Evolutionary conservation across 768 basidiomycete genomes (phyloP), one percentile per base, ranked within the genome.

Genomic region (Mycena olivaceomarginata): DNA sequence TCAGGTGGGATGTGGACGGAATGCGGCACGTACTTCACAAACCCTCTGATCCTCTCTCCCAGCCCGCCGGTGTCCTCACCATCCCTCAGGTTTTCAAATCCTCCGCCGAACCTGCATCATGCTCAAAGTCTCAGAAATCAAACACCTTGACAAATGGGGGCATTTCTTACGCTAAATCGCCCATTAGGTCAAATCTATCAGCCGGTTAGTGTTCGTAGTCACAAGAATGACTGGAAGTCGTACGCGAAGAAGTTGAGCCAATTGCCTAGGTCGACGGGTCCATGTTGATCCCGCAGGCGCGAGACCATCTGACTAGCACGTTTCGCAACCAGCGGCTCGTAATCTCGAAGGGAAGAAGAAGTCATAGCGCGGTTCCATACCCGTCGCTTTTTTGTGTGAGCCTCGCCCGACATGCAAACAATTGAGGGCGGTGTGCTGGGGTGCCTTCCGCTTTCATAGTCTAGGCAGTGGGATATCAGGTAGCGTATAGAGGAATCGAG

Each of bases 321-420:
- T 25, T 81, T 82, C 1, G 80, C 81, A n/a, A 91, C 77, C 5
- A 88, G 78, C 0, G 78, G 77, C 68, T 90, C 87, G 71, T 91
- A 92, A 5, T 86, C 88, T 73, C 88, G 88, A 31, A 92, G 68
- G 4, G 90, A 86, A 7, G 81, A 74, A 12, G 86, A 85, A 53
- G 82, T 89, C 83, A 92, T 86, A 1, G 86, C 90, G 22, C 90
- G 85, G 37, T 87, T 88, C 91, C 91, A 92, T 2, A 88, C 84
- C 13, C 86, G 85, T 8, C 91, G 86, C 20, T 89, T 86, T 9
- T 85, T 83, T 0, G 85, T 81, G 72, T 92, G 91, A 2, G 64
- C 73, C 5, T 74, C 73, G 5, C 73, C 77, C 5, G n/a, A 31
- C 31, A 78, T 10, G 12, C 20, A 64, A 20, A 78, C 64, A 37